Evolutionary conservation across 305 asterid genomes (phyloP).

Genomic region (Withania somnifera): DNA sequence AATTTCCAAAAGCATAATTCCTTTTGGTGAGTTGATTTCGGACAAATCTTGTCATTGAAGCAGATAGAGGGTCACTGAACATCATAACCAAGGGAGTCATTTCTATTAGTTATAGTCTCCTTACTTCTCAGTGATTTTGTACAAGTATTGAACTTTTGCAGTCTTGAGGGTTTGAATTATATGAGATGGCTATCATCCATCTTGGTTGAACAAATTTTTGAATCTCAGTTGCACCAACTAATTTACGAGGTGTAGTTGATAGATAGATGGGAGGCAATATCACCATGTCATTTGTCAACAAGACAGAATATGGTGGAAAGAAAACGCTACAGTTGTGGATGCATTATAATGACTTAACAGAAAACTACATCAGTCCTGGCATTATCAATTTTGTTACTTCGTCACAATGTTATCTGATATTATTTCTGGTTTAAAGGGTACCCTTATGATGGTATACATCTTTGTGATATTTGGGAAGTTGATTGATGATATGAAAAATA

Average conservation of each 20-base stretch:
- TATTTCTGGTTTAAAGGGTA: background rate
- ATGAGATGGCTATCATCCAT: background rate
- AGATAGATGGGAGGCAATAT: background rate
- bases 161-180: background rate
- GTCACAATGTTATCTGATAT: background rate
- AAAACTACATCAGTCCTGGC: background rate
- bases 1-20: background rate
- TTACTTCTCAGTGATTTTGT: background rate
- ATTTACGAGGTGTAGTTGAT: background rate
- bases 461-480: background rate
- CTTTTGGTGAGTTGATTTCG: background rate
- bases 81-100: background rate
- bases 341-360: background rate
- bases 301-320: too few relatives aligned
- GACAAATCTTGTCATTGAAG: background rate
- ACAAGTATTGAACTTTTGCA: background rate
- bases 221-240: background rate
- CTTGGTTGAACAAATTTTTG: background rate
- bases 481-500: background rate
- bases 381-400: background rate
- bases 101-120: background rate
- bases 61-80: background rate
- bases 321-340: too few relatives aligned
- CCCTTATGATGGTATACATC: background rate
- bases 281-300: background rate